Evolutionary conservation across 768 basidiomycete genomes (phyloP).

Genomic region (Daedaleopsis sinensis): DNA sequence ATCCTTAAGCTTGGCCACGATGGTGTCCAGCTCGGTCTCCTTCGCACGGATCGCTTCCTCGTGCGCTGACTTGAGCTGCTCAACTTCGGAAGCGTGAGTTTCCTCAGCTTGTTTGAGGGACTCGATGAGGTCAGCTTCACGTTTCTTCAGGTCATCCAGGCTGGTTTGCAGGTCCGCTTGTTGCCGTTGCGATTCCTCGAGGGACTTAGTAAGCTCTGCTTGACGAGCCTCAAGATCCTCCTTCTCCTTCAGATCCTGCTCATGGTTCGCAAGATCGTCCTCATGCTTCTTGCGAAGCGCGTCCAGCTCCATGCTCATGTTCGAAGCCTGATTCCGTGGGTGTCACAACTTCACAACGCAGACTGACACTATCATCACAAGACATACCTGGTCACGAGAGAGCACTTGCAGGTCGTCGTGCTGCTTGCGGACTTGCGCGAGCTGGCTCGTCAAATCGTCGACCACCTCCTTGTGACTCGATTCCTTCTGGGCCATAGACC

Average conservation of each 20-base stretch:
- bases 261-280: slow-evolving; percentile 43
- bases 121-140: slow-evolving; percentile 56
- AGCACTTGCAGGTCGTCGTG: slow-evolving; percentile 81
- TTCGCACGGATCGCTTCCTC: slow-evolving; percentile 46
- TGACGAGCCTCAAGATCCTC: slow-evolving; percentile 61
- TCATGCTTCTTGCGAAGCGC: slow-evolving; percentile 65
- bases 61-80: slow-evolving; percentile 49
- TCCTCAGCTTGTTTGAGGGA: slow-evolving; percentile 52
- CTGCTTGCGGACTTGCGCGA: slow-evolving; percentile 71
- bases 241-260: slow-evolving; percentile 36
- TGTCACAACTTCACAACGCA: slow-evolving; percentile 2
- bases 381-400: slow-evolving; percentile 79
- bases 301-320: slow-evolving; percentile 88
- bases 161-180: slow-evolving; percentile 57
- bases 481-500: slow-evolving; percentile 98
- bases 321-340: slow-evolving; percentile 55
- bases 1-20: slow-evolving; percentile 48
- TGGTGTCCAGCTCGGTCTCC: slow-evolving; percentile 43
- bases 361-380: not conserved
- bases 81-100: slow-evolving; percentile 52
- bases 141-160: slow-evolving; percentile 58
- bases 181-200: slow-evolving; percentile 54
- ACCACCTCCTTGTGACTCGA: slow-evolving; percentile 84
- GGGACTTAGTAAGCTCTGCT: slow-evolving; percentile 49
- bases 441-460: slow-evolving; percentile 67